Evolutionary conservation across 345 rosid species (phyloP), one percentile per base, ranked within the genome.

Genomic region (Theobroma cacao): DNA sequence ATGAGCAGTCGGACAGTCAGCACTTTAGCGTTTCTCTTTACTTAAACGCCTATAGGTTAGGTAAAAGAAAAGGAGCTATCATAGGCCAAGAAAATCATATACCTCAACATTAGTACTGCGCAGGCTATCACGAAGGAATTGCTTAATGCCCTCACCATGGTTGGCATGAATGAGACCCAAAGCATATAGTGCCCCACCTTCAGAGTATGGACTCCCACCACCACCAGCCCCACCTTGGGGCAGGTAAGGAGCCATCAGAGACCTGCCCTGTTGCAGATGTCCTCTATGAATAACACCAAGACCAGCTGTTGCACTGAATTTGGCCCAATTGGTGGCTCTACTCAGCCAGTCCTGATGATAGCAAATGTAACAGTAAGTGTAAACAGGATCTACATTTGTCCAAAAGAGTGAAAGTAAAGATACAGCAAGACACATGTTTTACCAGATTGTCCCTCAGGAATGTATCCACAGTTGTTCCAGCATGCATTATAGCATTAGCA

Each of bases 291-390:
- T 97, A 71, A 97, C 99, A 86, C 99, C 98, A 79, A 97, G 90
- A 61, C 99, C 99, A 0, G 98, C 98, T 18, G 98, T 97, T 24
- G 99, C 99, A 90, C 98, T 97, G 84, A 97, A 97, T 86, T 94
- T 97, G 40, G 98, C 99, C 99, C 99, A 97, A 78, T 97, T 97
- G 78, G 99, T 94, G 52, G 98, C 99, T 84, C 98, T 93, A 87
- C 98, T 93, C 87, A 97, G 81, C 99, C 99, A 97, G 80, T 97
- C 99, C 99, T 97, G 91, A 79, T 33, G 17, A 78, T 55, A 75
- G 20, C 65, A 75, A 65, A 50, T 24, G 11, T 33, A 77, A 74
- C 30, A 80, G 24, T 40, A 80, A 76, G 18, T 43, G 73, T 28
- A 70, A 20, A 17, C 30, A 45, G 48, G 75, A 79, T 17, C 75